phyloP scores from a whole-genome alignment of 148 eudicot species.

The Tetragonia tetragonoides region DNA sequence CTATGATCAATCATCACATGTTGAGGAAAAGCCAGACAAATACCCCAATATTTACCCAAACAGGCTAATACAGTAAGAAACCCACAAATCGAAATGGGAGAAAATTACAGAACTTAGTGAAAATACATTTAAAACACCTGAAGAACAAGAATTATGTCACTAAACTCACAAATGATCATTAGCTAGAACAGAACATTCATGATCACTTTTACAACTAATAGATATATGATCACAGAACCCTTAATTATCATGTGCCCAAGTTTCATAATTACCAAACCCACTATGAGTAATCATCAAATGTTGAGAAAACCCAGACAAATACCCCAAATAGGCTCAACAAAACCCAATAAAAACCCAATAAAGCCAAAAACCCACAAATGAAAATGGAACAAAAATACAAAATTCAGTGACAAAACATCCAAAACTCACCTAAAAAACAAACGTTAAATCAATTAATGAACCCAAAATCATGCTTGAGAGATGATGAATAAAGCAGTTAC shows the following conservation, averaged over 20 bases:
- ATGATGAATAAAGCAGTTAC: conserved; percentile 16
- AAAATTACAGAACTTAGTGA: conserved; percentile 7
- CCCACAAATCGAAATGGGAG: not conserved
- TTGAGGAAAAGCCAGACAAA: no score
- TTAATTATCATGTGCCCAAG: not conserved
- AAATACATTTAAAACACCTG: not conserved
- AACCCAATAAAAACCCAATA: not conserved
- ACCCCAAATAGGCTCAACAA: not conserved
- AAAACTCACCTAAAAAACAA: not conserved
- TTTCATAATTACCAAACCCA: conserved; percentile 4
- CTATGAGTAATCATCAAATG: conserved; percentile 3
- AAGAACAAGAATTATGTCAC: not conserved
- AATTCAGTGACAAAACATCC: not conserved
- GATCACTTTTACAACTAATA: not conserved
- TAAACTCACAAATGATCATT: not conserved
- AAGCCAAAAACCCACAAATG: not conserved
- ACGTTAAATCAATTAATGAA: no score
- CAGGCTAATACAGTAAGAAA: not conserved
- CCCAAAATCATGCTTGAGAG: not conserved
- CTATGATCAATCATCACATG: no score
- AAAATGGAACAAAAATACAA: not conserved
- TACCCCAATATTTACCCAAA: no score
- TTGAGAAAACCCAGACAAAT: not conserved
- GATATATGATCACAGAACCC: not conserved
- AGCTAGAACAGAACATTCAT: not conserved